These are phyloP conservation scores for Ascochyta pisi DNA, from an alignment of 2,329 filamentous ascomycete species.

Conservation along the genomic window DNA sequence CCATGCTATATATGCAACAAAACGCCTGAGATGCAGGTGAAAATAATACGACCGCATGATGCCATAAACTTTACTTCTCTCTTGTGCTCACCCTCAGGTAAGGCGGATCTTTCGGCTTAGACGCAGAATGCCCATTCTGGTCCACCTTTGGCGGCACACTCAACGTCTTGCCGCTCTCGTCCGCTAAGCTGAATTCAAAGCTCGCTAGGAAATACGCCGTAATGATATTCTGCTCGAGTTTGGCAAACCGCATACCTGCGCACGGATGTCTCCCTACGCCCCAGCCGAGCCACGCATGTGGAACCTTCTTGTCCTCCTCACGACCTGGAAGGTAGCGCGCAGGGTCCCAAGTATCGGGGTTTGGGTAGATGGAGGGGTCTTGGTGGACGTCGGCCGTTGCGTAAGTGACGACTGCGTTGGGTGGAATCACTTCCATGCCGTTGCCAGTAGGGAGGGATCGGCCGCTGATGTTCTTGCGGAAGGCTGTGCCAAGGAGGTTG, in stretches of 20 bases:
- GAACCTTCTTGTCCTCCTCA: slow-evolving; percentile 56
- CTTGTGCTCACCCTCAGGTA: slow-evolving; percentile 50
- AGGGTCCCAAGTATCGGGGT: slow-evolving; percentile 61
- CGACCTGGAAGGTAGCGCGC: slow-evolving; percentile 55
- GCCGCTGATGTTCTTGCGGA: slow-evolving; percentile 60
- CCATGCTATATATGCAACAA: neutral
- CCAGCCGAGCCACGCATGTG: slow-evolving; percentile 49
- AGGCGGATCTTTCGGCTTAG: slow-evolving; percentile 49
- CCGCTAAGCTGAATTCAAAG: slow-evolving; percentile 57
- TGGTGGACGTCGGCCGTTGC: slow-evolving; percentile 58
- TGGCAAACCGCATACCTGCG: slow-evolving; percentile 57
- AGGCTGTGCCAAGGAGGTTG: slow-evolving; percentile 55
- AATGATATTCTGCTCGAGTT: slow-evolving; percentile 60
- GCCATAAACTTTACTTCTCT: slow-evolving; percentile 19
- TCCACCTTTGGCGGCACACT: slow-evolving; percentile 43
- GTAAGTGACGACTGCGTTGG: slow-evolving; percentile 56
- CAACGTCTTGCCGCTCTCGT: slow-evolving; percentile 48
- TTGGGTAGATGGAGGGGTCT: slow-evolving; percentile 56
- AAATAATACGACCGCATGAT: neutral
- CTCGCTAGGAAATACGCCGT: slow-evolving; percentile 58
- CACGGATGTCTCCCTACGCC: slow-evolving; percentile 54
- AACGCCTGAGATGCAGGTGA: neutral
- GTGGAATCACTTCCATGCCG: slow-evolving; percentile 58
- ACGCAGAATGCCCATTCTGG: slow-evolving; percentile 49
- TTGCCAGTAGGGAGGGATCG: slow-evolving; percentile 54